Percentiles rank a stretch among this genome's conserved stretches.
Evolutionary conservation across 2,329 filamentous ascomycete species (phyloP).

Genomic region (Alternaria alternata): DNA sequence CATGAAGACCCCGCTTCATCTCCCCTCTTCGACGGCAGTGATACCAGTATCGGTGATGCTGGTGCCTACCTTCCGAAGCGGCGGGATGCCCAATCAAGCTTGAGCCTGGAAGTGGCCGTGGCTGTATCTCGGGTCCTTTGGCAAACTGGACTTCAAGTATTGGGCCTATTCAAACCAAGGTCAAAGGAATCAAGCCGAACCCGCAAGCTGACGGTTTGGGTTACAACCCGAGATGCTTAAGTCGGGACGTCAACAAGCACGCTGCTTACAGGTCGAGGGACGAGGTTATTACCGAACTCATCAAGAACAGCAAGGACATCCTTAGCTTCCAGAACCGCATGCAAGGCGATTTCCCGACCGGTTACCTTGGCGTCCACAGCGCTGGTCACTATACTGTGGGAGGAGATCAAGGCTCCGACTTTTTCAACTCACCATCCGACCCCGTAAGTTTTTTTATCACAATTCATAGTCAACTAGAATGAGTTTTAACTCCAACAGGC

Average conservation of each 20-base stretch:
- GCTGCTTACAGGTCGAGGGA: conserved; percentile 33
- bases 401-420: conserved; percentile 32
- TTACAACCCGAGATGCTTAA: conserved; percentile 49
- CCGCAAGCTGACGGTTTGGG: conserved; percentile 34
- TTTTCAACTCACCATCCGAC: conserved; percentile 57
- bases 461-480: fast-evolving
- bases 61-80: conserved; percentile 43
- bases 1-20: conserved; percentile 55
- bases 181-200: conserved; percentile 36
- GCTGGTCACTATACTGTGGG: conserved; percentile 52
- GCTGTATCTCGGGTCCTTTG: conserved; percentile 64
- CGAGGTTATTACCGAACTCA: conserved; percentile 26
- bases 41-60: conserved; percentile 57
- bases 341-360: conserved; percentile 26
- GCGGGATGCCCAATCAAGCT: background rate
- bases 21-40: conserved; percentile 64
- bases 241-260: conserved; percentile 43
- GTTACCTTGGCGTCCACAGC: conserved; percentile 52
- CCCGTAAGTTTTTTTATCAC: conserved; percentile 26
- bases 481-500: background rate
- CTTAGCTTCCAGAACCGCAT: conserved; percentile 51
- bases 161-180: conserved; percentile 56
- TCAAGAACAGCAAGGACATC: conserved; percentile 31
- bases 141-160: conserved; percentile 51
- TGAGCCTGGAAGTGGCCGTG: conserved; percentile 59